Base-by-base conservation (phyloP, 441 rosid species). In the Gossypium trilobum region DNA sequence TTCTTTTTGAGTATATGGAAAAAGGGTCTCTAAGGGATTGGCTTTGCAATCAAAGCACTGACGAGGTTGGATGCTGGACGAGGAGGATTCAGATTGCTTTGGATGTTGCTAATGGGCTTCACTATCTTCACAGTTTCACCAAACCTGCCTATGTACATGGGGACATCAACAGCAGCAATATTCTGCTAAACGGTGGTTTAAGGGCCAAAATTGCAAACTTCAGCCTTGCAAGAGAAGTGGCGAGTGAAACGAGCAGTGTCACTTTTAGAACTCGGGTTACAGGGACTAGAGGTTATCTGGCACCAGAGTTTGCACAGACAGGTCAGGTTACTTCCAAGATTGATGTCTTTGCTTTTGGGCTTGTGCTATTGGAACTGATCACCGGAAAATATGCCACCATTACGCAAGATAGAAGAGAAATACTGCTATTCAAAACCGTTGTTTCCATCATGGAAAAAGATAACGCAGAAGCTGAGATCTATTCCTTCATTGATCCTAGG, bases 81-180 rank as follows among this genome's bases (percentile, higher is more conserved):
- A 90, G 90, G 67, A 91, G 92, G 52, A 50, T 87, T 23, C 90
- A 84, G 69, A 85, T 93, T 57, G 86, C 84, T 52, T 68, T 87
- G 54, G 98, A 87, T 79, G 87, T 89, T 63, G 93, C 93, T 8
- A 82, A 81, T 2, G 96, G 98, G 63, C 90, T 93, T 19, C 84
- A 83, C 77, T 89, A 93, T 77, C 86, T 93, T 48, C 98, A 93
- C 74, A 83, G 83, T 76, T 89, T 85, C 82, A 80, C 89, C 13
- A 78, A 46, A 52, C 93, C 95, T 56, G 88, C 97, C 13, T 82
- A 84, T 55, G 82, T 91, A n/a, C 95, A 93, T 73, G 86, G 77
- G 76, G 85, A 89, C 74, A 78, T 91, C 71, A 84, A 73, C n/a
- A 78, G 83, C 56, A 75, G 85, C 16, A 87, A 82, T 63, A 63